Evolutionary conservation across 192 early-diverging fungal species (phyloP).

Genomic region (Funneliformis geosporum): DNA sequence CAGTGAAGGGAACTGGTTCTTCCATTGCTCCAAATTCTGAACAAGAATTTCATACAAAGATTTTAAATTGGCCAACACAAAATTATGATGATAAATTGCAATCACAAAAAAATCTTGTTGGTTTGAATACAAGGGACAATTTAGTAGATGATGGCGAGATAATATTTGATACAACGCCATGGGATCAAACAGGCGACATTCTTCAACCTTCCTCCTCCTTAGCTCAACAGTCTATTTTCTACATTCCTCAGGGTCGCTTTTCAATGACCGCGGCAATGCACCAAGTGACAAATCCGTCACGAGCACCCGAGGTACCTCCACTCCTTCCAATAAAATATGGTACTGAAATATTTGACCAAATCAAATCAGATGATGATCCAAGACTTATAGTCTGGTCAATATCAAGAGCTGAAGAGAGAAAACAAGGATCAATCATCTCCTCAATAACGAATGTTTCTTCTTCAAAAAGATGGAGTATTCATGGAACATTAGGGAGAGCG

Average conservation of each 20-base stretch:
- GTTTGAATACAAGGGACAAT: neutral
- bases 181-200: neutral
- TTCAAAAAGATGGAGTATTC: slow-evolving; percentile 18
- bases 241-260: neutral
- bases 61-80: slow-evolving; percentile 8
- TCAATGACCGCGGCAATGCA: neutral
- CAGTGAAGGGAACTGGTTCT: neutral
- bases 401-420: neutral
- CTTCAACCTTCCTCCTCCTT: neutral
- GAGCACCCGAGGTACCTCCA: neutral
- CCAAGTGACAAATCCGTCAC: neutral
- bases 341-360: slow-evolving; percentile 15
- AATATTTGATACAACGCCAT: slow-evolving; percentile 14
- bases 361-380: slow-evolving; percentile 8
- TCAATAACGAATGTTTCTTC: neutral
- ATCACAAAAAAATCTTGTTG: neutral
- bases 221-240: neutral
- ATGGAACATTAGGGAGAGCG: neutral
- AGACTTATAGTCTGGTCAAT: neutral
- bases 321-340: neutral
- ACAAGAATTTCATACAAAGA: neutral
- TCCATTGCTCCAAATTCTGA: neutral
- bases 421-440: neutral
- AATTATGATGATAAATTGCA: neutral
- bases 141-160: slow-evolving; percentile 13